These are phyloP conservation scores for Corynespora cassiicola DNA, from an alignment of 2,329 filamentous ascomycete genomes.

Conservation along the genomic window DNA sequence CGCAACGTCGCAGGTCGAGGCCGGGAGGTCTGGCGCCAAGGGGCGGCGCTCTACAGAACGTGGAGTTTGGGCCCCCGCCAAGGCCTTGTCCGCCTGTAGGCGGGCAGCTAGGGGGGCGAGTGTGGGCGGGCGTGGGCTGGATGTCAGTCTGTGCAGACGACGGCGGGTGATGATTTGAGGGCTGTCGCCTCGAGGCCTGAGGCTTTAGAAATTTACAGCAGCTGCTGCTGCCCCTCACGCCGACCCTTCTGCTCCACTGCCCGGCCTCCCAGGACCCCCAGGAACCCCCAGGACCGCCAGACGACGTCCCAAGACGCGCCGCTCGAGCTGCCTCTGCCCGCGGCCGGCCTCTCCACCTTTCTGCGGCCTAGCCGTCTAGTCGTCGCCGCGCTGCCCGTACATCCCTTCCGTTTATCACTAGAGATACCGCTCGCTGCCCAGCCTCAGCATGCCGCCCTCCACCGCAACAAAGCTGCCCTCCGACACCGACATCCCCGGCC, in stretches of 20 bases:
- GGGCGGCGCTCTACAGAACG: conserved; percentile 2
- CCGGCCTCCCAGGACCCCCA: neutral
- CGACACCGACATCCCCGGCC: conserved; percentile 40
- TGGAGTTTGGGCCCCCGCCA: conserved; percentile 13
- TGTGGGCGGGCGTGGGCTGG: neutral
- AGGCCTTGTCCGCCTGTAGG: conserved; percentile 1
- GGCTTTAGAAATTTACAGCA: conserved; percentile 12
- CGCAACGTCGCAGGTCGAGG: no score
- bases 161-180: no score
- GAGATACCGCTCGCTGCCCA: neutral
- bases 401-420: neutral
- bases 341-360: conserved; percentile 2
- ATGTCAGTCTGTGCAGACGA: no score
- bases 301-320: neutral
- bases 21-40: conserved; percentile 3
- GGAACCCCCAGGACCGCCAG: no score
- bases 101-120: neutral
- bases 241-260: neutral
- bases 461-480: conserved; percentile 23
- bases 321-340: neutral
- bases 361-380: conserved; percentile 4
- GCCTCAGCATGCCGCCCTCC: conserved; percentile 19
- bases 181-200: conserved; percentile 10
- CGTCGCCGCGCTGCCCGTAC: conserved; percentile 7
- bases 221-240: conserved; percentile 5